These are phyloP conservation scores for Coniophora puteana DNA, from an alignment of 1,284 basidiomycete species.

Conservation along the genomic window DNA sequence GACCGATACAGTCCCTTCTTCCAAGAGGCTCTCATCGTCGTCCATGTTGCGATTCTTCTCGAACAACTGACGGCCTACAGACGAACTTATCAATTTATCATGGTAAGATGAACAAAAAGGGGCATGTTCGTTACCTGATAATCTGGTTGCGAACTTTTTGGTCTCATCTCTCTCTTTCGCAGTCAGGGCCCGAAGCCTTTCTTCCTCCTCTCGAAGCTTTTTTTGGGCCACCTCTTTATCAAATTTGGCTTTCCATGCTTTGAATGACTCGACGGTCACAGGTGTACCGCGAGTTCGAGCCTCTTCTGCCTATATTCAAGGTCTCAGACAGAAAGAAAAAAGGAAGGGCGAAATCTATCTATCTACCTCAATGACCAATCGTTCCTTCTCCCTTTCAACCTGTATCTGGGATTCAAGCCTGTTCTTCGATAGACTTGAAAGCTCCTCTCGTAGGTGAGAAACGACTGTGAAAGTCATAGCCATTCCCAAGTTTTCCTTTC, in stretches of 20 bases:
- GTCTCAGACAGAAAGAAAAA: too few relatives aligned
- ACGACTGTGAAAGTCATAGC: slow-evolving; percentile 97
- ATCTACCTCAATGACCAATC: slow-evolving; percentile 76
- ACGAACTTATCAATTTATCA: slow-evolving; percentile 10
- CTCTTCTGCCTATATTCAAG: slow-evolving; percentile 87
- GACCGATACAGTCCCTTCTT: slow-evolving; percentile 83
- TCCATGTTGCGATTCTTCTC: slow-evolving; percentile 74
- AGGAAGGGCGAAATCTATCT: slow-evolving; percentile 10
- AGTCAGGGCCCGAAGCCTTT: slow-evolving; percentile 71
- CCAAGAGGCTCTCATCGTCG: slow-evolving; percentile 70
- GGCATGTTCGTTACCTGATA: slow-evolving; percentile 54
- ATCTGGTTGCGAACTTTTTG: slow-evolving; percentile 61
- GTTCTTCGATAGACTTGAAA: slow-evolving; percentile 60
- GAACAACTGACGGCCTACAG: slow-evolving; percentile 82
- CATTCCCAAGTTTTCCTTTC: slow-evolving; percentile 90
- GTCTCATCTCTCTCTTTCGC: slow-evolving; percentile 89
- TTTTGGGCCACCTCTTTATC: slow-evolving; percentile 61
- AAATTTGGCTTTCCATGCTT: slow-evolving; percentile 78
- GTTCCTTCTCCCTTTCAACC: slow-evolving; percentile 70
- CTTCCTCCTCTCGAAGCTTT: slow-evolving; percentile 75
- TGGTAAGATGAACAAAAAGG: slow-evolving; percentile 6
- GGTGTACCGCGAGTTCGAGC: slow-evolving; percentile 87
- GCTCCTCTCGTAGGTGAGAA: slow-evolving; percentile 79
- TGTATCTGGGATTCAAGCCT: slow-evolving; percentile 56
- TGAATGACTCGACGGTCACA: slow-evolving; percentile 82